phyloP scores from a whole-genome alignment of 2,329 filamentous ascomycete species.

The Colletotrichum costaricense region DNA sequence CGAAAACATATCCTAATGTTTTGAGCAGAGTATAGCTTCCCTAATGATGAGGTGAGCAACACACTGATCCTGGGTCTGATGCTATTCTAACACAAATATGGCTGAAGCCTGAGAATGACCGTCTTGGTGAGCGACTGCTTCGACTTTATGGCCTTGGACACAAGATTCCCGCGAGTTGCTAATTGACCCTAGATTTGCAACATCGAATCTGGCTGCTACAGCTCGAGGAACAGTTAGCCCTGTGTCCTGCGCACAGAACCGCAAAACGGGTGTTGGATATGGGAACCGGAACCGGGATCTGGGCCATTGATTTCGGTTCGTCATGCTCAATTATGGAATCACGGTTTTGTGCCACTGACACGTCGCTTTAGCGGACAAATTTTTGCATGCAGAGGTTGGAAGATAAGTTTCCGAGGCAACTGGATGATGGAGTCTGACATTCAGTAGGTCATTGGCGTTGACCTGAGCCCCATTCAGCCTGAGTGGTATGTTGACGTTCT shows the following conservation, averaged over 20 bases:
- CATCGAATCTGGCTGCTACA: slow-evolving; percentile 48
- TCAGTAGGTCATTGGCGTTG: slow-evolving; percentile 17
- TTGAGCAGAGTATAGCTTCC: slow-evolving; percentile 40
- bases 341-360: not conserved
- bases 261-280: slow-evolving; percentile 52
- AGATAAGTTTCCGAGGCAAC: not conserved
- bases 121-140: slow-evolving; percentile 34
- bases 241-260: slow-evolving; percentile 40
- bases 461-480: slow-evolving; percentile 30
- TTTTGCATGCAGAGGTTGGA: slow-evolving; percentile 43
- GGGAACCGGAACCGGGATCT: slow-evolving; percentile 60
- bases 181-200: slow-evolving; percentile 43
- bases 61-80: too few species aligned
- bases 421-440: not conserved
- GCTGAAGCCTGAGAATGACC: slow-evolving; percentile 43
- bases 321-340: not conserved
- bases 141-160: not conserved
- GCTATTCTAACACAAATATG: not conserved
- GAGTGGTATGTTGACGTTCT: not conserved
- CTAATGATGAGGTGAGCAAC: slow-evolving; percentile 42
- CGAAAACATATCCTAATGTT: not conserved
- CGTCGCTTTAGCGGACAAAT: slow-evolving; percentile 40
- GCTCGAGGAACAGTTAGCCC: slow-evolving; percentile 43
- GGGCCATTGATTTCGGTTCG: slow-evolving; percentile 56
- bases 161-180: not conserved